Base-by-base conservation (phyloP, 768 basidiomycete genomes). In the Amanita rubescens region DNA sequence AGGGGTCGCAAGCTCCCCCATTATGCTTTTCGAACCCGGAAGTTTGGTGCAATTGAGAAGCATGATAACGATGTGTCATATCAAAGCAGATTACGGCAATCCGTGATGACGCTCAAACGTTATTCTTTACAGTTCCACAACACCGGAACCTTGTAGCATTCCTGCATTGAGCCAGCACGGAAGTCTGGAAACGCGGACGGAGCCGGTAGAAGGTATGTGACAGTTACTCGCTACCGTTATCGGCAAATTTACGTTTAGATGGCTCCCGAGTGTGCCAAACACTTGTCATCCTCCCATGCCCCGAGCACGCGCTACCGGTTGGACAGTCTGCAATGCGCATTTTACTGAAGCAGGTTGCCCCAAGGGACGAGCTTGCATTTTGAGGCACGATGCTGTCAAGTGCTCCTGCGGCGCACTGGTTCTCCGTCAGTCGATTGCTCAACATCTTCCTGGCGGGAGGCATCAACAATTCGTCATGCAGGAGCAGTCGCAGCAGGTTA, bases 361-460 rank as follows among this genome's bases (percentile, higher is more conserved):
- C 1, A 60, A 56, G 37, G 68, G 70, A 14, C 34, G 59, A 17
- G 43, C 56, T n/a, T 72, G 71, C 58, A 59, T 57, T 1, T 49
- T 64, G 49, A 59, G 67, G 30, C 72, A 74, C 54, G 70, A 74
- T 54, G 68, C 70, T 34, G 62, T 64, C 42, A 62, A 64, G 42
- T 74, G 72, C 53, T 57, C 65, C 11, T 72, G 72, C 49, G 72
- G 70, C 19, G 55, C 63, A 11, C 64, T 71, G 6, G 47, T 72
- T 14, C 61, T 61, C 9, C 38, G 49, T 19, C 37, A 50, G 2
- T 44, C 54, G 49, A 55, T 57, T 34, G 51, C 55, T 4, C 53
- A 60, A 11, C 72, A 74, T 56, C 42, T 60, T 20, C 57, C 59
- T 34, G 69, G 71, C 1, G 66, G 66, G 50, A 46, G 62, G 22